Conservation (phyloP, 1,284 basidiomycete species). For the Microbotryum saponariae region DNA sequence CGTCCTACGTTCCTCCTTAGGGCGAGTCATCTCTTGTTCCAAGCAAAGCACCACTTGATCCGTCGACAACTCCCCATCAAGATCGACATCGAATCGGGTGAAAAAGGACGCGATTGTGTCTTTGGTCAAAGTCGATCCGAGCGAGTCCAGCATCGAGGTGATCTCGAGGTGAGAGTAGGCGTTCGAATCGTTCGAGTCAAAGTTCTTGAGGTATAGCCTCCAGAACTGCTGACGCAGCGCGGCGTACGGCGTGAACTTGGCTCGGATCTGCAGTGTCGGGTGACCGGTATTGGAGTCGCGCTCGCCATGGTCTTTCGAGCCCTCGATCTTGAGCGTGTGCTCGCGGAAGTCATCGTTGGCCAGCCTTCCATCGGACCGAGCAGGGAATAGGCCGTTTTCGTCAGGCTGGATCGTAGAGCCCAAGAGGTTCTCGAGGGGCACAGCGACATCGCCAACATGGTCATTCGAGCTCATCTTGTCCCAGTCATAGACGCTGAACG, state of each 20-base stretch:
- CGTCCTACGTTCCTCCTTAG: conserved; percentile 53
- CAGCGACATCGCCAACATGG: conserved; percentile 65
- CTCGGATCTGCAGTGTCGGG: conserved; percentile 48
- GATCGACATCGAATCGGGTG: conserved; percentile 54
- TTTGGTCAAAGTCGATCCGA: conserved; percentile 80
- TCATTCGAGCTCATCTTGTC: conserved; percentile 78
- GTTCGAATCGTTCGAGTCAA: conserved; percentile 80
- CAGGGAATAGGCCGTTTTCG: conserved; percentile 59
- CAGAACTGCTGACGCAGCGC: conserved; percentile 57
- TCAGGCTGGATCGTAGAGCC: conserved; percentile 66
- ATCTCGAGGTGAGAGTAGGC: conserved; percentile 76
- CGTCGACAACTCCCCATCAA: conserved; percentile 54
- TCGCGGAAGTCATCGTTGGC: conserved; percentile 49
- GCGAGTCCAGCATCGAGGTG: conserved; percentile 91
- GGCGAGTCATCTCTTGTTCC: conserved; percentile 68
- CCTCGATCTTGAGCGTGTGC: conserved; percentile 22
- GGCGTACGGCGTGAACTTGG: conserved; percentile 87
- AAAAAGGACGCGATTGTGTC: conserved; percentile 78
- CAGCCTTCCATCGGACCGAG: conserved; percentile 48
- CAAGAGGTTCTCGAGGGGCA: conserved; percentile 65
- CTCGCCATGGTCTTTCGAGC: not conserved
- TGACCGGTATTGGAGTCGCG: conserved; percentile 36
- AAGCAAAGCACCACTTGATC: conserved; percentile 68
- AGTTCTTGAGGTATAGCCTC: conserved; percentile 80
- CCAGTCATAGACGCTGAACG: conserved; percentile 84